phyloP scores from a whole-genome alignment of 768 basidiomycete species.

The Phylloporus sp. region DNA sequence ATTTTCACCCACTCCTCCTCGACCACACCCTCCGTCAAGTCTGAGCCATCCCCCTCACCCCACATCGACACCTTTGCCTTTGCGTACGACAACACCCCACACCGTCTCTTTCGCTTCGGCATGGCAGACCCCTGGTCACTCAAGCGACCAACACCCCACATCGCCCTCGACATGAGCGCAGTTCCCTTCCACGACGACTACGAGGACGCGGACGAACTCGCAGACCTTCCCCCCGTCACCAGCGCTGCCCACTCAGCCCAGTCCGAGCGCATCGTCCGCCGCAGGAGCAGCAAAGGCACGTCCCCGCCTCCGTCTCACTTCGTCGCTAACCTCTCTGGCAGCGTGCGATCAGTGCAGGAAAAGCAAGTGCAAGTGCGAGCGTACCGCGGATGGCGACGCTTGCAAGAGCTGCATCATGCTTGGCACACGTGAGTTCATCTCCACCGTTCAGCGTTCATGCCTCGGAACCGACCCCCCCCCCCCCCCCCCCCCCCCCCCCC shows the following conservation, averaged over 20 bases:
- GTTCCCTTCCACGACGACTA: slow-evolving; percentile 59
- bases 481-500: background rate
- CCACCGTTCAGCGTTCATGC: slow-evolving; percentile 7
- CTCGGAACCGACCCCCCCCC: slow-evolving; percentile 10
- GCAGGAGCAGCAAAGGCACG: slow-evolving; percentile 75
- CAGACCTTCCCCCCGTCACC: slow-evolving; percentile 38
- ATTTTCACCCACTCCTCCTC: slow-evolving; percentile 1
- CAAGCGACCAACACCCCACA: slow-evolving; percentile 17
- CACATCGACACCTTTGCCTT: slow-evolving; percentile 24
- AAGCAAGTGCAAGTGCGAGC: slow-evolving; percentile 88
- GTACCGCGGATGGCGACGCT: slow-evolving; percentile 51
- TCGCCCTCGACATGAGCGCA: slow-evolving; percentile 24
- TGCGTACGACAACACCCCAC: slow-evolving; percentile 4
- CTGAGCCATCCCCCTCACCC: slow-evolving; percentile 24
- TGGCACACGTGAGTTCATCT: slow-evolving; percentile 52
- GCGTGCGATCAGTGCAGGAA: slow-evolving; percentile 90
- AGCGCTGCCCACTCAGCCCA: slow-evolving; percentile 20
- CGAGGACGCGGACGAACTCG: slow-evolving; percentile 55
- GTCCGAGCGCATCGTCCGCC: slow-evolving; percentile 53
- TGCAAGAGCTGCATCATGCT: slow-evolving; percentile 78
- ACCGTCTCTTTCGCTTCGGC: slow-evolving; percentile 23
- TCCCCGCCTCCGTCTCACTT: background rate
- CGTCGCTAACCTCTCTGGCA: slow-evolving; percentile 20
- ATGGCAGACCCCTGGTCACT: slow-evolving; percentile 28
- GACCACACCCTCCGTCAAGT: slow-evolving; percentile 25